phyloP scores from a whole-genome alignment of 495 filamentous ascomycete genomes.

The Tetracladium marchalianum region DNA sequence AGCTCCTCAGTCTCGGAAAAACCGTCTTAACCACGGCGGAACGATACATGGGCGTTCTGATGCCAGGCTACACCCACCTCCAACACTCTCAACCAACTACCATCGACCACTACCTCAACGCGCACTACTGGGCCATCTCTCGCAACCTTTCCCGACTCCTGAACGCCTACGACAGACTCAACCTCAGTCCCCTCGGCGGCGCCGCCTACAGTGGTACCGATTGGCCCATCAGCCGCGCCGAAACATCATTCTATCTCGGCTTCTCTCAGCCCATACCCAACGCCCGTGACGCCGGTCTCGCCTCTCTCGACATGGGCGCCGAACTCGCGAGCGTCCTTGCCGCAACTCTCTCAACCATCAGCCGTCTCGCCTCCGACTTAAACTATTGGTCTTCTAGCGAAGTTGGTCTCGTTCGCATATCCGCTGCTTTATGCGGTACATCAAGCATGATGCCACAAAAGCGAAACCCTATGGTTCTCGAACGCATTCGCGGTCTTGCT shows the following conservation, averaged over 20 bases:
- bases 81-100: constrained; percentile 84
- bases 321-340: constrained; percentile 83
- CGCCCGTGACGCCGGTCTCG: constrained; percentile 63
- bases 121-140: constrained; percentile 64
- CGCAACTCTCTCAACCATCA: constrained; percentile 72
- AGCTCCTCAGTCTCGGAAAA: too few relatives aligned
- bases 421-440: too few relatives aligned
- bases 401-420: too few relatives aligned
- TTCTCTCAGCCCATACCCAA: constrained; percentile 76
- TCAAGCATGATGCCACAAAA: too few relatives aligned
- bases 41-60: constrained; percentile 50
- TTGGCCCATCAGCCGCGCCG: constrained; percentile 79
- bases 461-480: too few relatives aligned
- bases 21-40: constrained; percentile 31
- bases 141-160: constrained; percentile 69
- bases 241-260: constrained; percentile 78
- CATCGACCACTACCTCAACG: constrained; percentile 80
- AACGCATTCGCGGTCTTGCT: too few relatives aligned
- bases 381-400: too few relatives aligned
- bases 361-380: too few relatives aligned
- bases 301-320: constrained; percentile 76
- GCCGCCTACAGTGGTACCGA: constrained; percentile 84
- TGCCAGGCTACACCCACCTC: constrained; percentile 79
- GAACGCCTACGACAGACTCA: constrained; percentile 65
- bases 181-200: constrained; percentile 67